These are phyloP conservation scores for Nakazawaea peltata DNA, from an alignment of 805 yeast species.

Conservation along the genomic window DNA sequence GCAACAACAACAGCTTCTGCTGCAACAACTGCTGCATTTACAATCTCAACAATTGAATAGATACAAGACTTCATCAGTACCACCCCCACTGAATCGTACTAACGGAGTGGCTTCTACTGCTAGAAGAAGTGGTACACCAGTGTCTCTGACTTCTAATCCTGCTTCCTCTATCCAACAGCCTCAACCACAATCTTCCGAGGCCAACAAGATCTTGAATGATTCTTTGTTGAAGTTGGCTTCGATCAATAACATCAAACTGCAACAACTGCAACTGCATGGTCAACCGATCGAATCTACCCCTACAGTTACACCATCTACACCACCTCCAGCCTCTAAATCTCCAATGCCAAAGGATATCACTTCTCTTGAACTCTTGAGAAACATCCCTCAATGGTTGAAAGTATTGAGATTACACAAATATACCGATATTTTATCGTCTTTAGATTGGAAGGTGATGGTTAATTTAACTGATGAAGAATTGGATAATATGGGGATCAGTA, in stretches of 20 bases:
- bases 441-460: conserved; percentile 75
- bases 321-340: conserved; percentile 20
- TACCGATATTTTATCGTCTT: conserved; percentile 70
- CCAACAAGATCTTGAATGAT: conserved; percentile 4
- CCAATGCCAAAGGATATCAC: conserved; percentile 45
- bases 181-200: conserved; percentile 1
- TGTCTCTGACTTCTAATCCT: conserved; percentile 10
- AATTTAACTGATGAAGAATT: conserved; percentile 60
- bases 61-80: conserved; percentile 12
- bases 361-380: conserved; percentile 48
- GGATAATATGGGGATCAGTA: conserved; percentile 77
- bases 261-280: conserved; percentile 6
- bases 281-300: neutral
- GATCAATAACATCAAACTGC: conserved; percentile 10
- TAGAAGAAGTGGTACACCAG: conserved; percentile 3
- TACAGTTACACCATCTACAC: conserved; percentile 1
- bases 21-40: neutral
- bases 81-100: conserved; percentile 2
- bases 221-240: conserved; percentile 7
- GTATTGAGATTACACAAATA: conserved; percentile 87
- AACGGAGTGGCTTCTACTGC: neutral
- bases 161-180: conserved; percentile 10
- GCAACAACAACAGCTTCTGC: conserved; percentile 6
- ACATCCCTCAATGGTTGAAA: conserved; percentile 91
- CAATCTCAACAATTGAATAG: conserved; percentile 3